Conservation (phyloP, 169 alveolate species). For the Cryptosporidium sp. region DNA sequence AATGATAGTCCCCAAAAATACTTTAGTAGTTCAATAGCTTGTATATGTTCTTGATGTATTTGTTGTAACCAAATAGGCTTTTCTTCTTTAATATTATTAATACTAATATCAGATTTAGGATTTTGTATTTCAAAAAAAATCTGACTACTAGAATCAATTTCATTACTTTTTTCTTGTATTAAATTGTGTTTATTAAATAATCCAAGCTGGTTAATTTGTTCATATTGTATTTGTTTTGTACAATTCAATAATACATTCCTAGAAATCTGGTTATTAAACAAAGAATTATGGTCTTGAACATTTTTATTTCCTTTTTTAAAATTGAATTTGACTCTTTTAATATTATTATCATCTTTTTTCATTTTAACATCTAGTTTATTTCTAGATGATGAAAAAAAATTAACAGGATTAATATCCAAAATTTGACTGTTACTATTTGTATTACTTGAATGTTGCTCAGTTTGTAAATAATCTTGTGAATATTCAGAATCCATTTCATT, state of each 20-base stretch:
- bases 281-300: neutral
- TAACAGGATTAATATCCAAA: constrained; percentile 40
- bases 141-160: neutral
- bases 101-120: neutral
- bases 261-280: constrained; percentile 24
- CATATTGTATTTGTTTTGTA: constrained; percentile 70
- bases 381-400: constrained; percentile 15
- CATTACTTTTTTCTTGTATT: neutral
- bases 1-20: constrained; percentile 46
- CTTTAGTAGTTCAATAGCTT: constrained; percentile 41
- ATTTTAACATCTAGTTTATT: neutral
- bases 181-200: neutral
- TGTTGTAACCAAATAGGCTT: constrained; percentile 56
- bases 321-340: neutral
- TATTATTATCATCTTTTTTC: neutral
- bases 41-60: constrained; percentile 29
- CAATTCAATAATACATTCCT: constrained; percentile 11
- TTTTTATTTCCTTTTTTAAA: constrained; percentile 4
- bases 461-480: constrained; percentile 22
- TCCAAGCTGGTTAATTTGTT: constrained; percentile 49
- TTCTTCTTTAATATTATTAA: constrained; percentile 6
- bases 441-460: neutral
- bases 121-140: neutral
- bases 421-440: neutral
- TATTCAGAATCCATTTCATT: constrained; percentile 22